Evolutionary conservation across 2,329 filamentous ascomycete species (phyloP), one percentile per base, ranked within the genome.

Genomic region (Microthyrium microscopicum): DNA sequence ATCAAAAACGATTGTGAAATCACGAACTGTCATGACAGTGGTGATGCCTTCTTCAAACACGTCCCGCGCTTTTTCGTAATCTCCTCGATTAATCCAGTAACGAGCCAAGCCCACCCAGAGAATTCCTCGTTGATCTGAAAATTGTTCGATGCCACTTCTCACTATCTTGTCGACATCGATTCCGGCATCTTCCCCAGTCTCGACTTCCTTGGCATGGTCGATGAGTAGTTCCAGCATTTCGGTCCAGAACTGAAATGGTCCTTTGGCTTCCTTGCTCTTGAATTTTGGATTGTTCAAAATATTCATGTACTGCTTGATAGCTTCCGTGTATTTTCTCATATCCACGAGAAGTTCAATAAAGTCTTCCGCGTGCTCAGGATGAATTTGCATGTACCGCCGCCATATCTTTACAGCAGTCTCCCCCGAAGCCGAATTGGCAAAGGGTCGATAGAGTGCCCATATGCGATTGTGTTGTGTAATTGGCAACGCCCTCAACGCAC

Each of bases 141-240:
- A 98, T 40, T 83, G 72, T 36, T 75, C 65, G 41, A 98, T 87
- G 9, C 89, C 89, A 50, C 85, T 95, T 44, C 83, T 73, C 42
- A 98, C 79, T 47, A 98, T 94, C 39, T 73, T 72, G 49, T 95
- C 85, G 15, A 93, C 84, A 47, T 93, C 76, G 45, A 95, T 83
- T 20, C 82, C 84, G 12, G 71, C 71, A 46, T 87, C 79, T 41
- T 81, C 70, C 11, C 77, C 75, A 5, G 82, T 79, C 46, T 89
- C 73, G 31, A 98, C 74, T 26, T 91, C 73, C 45, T 77, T 78
- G 4, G 89, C 89, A 52, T 93, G 83, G 39, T 80, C 80, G 27
- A 98, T 91, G 29, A 98, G 64, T 42, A 95, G 55, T 48, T 98
- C 89, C 22, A 95, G 76, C 82, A 98, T 91, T 53, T 98, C 89